Base-by-base conservation (phyloP, 768 basidiomycete species). In the Mycena polygramma region DNA sequence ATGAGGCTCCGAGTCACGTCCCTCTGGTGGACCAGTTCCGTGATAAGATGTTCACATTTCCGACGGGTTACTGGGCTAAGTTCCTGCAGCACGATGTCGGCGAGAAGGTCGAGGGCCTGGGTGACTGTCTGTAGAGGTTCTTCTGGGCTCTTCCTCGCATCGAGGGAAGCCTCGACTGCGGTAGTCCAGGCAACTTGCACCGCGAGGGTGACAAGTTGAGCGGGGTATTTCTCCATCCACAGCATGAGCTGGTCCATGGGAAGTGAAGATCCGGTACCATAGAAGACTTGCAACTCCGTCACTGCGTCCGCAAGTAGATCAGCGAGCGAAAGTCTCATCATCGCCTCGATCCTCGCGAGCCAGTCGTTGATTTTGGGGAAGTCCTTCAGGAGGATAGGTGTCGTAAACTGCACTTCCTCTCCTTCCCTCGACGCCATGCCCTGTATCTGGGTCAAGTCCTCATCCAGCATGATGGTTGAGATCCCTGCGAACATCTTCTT, bases 401-500 rank as follows among this genome's bases (percentile, higher is more conserved):
- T 87, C 53, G 89, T 87, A 83, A 99, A 99, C 10, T 79, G 82
- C 19, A 99, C 94, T 77, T 96, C 93, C 80, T 99, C 98, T 49
- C 97, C 98, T 79, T 99, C 98, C 67, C 95, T 87, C 1, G 98
- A 99, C 15, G 94, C 90, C 92, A 99, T 97, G 61, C 94, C 96
- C 72, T 92, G 91, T 66, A 99, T 97, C 77, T 92, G 89, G 7
- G 94, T 92, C 71, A 94, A 79, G 55, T 96, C 95, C 20, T 96
- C 94, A 77, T 98, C 95, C 35, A 99, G 86, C 75, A 84, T 87
- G 74, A 99, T 87, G 0, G 96, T 96, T 1, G 96, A 92, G 46
- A 99, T 92, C 35, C 98, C 98, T 24, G 98, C 98, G 81, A 99
- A 99, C 98, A 99, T 99, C 88, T 99, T 99, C 86, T 98, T 99